Conservation (phyloP, 768 basidiomycete species). For the Leccinum subtestaceum region DNA sequence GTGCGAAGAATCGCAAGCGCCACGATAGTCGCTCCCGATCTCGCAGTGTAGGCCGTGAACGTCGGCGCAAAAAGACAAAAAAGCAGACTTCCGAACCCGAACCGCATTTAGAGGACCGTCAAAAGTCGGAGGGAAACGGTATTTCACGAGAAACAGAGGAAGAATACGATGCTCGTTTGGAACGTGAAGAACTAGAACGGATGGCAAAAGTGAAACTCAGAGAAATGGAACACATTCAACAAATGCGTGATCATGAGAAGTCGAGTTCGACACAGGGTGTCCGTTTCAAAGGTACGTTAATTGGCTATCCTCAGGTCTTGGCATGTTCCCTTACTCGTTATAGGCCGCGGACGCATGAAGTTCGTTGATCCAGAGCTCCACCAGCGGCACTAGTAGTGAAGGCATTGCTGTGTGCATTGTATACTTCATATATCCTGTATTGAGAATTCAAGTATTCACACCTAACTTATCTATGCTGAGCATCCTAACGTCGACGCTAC, state of each 20-base stretch:
- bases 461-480: background rate
- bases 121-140: background rate
- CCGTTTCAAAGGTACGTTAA: conserved; percentile 57
- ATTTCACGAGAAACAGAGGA: conserved; percentile 58
- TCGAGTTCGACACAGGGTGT: conserved; percentile 42
- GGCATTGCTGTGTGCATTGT: background rate
- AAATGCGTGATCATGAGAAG: conserved; percentile 29
- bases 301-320: background rate
- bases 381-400: conserved; percentile 21
- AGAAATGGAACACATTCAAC: conserved; percentile 50
- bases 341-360: conserved; percentile 68
- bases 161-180: conserved; percentile 67
- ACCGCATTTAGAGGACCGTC: conserved; percentile 9
- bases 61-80: conserved; percentile 29
- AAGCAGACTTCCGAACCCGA: conserved; percentile 6
- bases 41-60: conserved; percentile 27
- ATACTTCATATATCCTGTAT: conserved; percentile 1
- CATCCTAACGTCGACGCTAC: conserved; percentile 7
- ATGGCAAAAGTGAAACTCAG: conserved; percentile 43
- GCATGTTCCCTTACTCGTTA: background rate
- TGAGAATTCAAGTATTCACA: background rate
- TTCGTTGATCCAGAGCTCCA: conserved; percentile 57
- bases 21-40: conserved; percentile 26
- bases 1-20: conserved; percentile 19
- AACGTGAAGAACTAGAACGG: conserved; percentile 64